A percentile compares a stretch with the other conserved stretches of the same genome.
These are phyloP conservation scores for Areca catechu DNA, from an alignment of 176 grass and related monocot genomes.

Conservation along the genomic window DNA sequence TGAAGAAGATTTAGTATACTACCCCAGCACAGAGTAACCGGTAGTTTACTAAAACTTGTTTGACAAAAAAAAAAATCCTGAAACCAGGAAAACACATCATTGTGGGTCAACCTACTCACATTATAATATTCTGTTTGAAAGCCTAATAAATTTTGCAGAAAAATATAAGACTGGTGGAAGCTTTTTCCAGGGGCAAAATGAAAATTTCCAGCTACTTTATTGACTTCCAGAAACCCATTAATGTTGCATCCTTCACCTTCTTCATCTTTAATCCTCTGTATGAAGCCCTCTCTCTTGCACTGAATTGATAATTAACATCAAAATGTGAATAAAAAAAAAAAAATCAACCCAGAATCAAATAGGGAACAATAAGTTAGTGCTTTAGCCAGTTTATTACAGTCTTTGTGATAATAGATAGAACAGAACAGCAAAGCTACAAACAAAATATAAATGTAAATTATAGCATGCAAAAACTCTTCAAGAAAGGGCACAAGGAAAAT, in stretches of 20 bases:
- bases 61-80: no score
- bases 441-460: no score
- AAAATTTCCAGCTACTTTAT: constrained; percentile 99
- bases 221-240: constrained; percentile 93
- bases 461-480: no score
- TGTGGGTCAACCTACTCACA: constrained; percentile 37
- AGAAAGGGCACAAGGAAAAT: no score
- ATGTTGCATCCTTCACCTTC: constrained; percentile 95
- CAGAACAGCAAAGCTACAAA: no score
- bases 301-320: constrained; percentile 18
- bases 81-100: neutral
- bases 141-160: constrained; percentile 88
- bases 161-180: constrained; percentile 74
- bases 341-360: constrained; percentile 6
- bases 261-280: constrained; percentile 88
- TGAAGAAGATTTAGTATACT: constrained; percentile 9
- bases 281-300: constrained; percentile 97
- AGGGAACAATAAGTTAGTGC: neutral
- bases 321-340: constrained; percentile 13
- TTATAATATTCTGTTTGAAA: constrained; percentile 93
- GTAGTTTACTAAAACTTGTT: no score
- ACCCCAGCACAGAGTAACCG: neutral
- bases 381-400: no score
- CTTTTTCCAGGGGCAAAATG: constrained; percentile 98
- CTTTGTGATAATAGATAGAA: no score